Percentiles rank a stretch among this genome's conserved stretches.
These are phyloP conservation scores for Calonectria pseudoreteaudii DNA, from an alignment of 2,329 filamentous ascomycete species.

Conservation along the genomic window DNA sequence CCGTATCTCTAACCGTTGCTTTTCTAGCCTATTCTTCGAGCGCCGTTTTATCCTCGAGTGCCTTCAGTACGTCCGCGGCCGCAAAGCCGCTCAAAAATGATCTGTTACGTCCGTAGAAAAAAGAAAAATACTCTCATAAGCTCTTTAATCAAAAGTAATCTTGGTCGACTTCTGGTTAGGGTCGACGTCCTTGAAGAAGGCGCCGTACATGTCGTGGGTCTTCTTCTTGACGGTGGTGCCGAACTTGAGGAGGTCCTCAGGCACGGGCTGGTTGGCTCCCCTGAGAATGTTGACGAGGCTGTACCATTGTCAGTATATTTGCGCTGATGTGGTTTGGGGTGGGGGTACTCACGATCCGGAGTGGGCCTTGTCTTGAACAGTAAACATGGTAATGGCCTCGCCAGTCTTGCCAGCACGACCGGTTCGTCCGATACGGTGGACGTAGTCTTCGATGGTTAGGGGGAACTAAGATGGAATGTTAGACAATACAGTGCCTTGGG, in stretches of 20 bases:
- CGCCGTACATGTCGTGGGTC: slow-evolving; percentile 93
- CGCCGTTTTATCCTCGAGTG: slow-evolving; percentile 64
- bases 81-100: slow-evolving; percentile 46
- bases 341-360: slow-evolving; percentile 80
- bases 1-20: slow-evolving; percentile 37
- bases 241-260: slow-evolving; percentile 92
- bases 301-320: slow-evolving; percentile 36
- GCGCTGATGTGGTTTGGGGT: not conserved
- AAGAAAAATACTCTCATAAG: slow-evolving; percentile 56
- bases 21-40: slow-evolving; percentile 64
- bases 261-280: slow-evolving; percentile 90
- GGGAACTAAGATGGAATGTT: slow-evolving; percentile 71
- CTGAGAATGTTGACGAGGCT: slow-evolving; percentile 95
- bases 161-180: slow-evolving; percentile 88
- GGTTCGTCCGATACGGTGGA: slow-evolving; percentile 95
- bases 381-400: slow-evolving; percentile 92
- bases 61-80: slow-evolving; percentile 57
- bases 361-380: slow-evolving; percentile 91
- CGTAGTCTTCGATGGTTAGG: slow-evolving; percentile 95
- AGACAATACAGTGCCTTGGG: not conserved
- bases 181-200: slow-evolving; percentile 93
- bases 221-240: slow-evolving; percentile 99
- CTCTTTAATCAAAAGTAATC: slow-evolving; percentile 82
- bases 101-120: slow-evolving; percentile 3
- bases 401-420: slow-evolving; percentile 92